Evolutionary conservation across 2,329 filamentous ascomycete genomes (phyloP), one percentile per base, ranked within the genome.

Genomic region (Fusarium brevicatenulatum): DNA sequence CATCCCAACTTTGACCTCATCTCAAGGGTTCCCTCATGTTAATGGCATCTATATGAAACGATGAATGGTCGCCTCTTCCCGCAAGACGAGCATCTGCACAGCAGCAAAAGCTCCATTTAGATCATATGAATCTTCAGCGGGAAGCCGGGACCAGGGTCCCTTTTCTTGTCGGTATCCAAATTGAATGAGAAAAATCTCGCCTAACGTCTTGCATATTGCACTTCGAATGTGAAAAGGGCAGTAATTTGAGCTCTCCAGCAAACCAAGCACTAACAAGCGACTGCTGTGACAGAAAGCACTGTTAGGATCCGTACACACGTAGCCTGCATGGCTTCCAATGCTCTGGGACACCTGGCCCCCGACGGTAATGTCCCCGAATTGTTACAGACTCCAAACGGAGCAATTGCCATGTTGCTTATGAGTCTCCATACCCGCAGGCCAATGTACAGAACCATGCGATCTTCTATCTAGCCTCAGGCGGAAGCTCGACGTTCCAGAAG

Each of bases 401-500:
- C 36, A 73, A 63, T 58, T 68, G 59, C 59, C 68, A 57, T 40
- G 54, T 58, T 74, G 63, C 36, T 63, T 52, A 49, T 42, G 34
- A 37, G 58, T 57, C 39, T 47, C 40, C n/a, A 70, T 36, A 39
- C 32, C 61, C 57, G 25, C 44, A 46, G 30, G 46, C 50, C 40
- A 43, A 55, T n/a, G 21, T 50, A 54, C 68, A 56, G 40, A 59
- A 60, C 68, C 55, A 68, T 73, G 65, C 42, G 37, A 64, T 62
- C 74, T 62, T 61, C 59, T 63, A 57, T 63, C 60, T 63, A 66
- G 66, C 68, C 44, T 74, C 66, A 63, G 52, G 68, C 72, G 67
- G 63, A 71, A 61, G 56, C 56, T 74, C 50, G 46, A 70, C 49
- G 64, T 78, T 78, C 76, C 76, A 78, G 76, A 78, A 78, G 68